Conservation (phyloP, 805 yeast species). For the Saturnispora besseyi region DNA sequence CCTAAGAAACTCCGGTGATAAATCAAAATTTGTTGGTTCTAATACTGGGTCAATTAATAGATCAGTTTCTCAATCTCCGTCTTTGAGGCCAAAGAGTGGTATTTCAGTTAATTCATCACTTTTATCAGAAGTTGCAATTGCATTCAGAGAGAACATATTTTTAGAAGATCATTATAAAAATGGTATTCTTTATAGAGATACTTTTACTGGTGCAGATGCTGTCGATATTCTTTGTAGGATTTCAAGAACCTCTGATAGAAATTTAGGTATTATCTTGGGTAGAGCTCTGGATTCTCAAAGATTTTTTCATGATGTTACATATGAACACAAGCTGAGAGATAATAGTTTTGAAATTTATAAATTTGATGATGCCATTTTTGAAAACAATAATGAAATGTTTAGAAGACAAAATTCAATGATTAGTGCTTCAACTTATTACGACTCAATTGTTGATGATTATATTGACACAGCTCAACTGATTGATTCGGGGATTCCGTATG, state of each 20-base stretch:
- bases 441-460: constrained; percentile 10
- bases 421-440: constrained; percentile 16
- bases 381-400: constrained; percentile 16
- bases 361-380: constrained; percentile 47
- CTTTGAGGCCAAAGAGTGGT: constrained; percentile 16
- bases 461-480: neutral
- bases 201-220: constrained; percentile 91
- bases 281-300: constrained; percentile 91
- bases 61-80: constrained; percentile 37
- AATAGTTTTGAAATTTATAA: constrained; percentile 82
- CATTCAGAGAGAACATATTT: constrained; percentile 60
- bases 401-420: constrained; percentile 23
- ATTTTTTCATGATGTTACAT: constrained; percentile 90
- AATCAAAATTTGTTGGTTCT: constrained; percentile 20
- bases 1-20: constrained; percentile 24
- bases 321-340: constrained; percentile 87
- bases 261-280: constrained; percentile 80
- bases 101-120: constrained; percentile 72
- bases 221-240: constrained; percentile 84
- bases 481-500: constrained; percentile 37
- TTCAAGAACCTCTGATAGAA: constrained; percentile 83
- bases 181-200: constrained; percentile 84
- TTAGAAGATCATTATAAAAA: constrained; percentile 78
- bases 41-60: constrained; percentile 30
- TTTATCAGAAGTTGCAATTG: constrained; percentile 73